Conservation (phyloP, 306 rosid genomes). For the Cicer yamashitae region DNA sequence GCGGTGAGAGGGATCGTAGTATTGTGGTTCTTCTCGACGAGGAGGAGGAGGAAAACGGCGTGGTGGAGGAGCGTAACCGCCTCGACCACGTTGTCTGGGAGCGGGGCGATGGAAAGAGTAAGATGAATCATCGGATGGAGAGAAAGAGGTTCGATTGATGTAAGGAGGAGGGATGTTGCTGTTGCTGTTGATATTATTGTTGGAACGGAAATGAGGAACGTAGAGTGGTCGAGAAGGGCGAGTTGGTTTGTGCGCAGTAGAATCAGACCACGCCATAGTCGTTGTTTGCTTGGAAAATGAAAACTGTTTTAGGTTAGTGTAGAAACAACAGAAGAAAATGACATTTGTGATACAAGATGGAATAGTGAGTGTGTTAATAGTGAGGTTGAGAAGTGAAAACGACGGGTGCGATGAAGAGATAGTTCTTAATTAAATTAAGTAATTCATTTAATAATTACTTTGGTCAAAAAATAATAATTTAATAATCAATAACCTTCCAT, state of each 20-base stretch:
- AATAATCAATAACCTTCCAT: too few relatives aligned
- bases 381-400: not conserved
- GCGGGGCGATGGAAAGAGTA: constrained; percentile 8
- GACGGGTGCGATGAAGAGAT: constrained; percentile 2
- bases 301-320: constrained; percentile 26
- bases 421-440: too few relatives aligned
- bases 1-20: not conserved
- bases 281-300: not conserved
- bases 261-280: constrained; percentile 54
- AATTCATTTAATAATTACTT: too few relatives aligned
- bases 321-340: not conserved
- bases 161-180: not conserved
- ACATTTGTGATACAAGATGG: not conserved
- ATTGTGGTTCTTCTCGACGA: not conserved
- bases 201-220: constrained; percentile 53
- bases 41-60: not conserved
- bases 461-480: too few relatives aligned
- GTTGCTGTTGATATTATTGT: not conserved
- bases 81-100: constrained; percentile 37
- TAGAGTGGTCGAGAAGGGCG: constrained; percentile 41
- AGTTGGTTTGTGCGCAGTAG: constrained; percentile 25
- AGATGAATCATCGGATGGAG: constrained; percentile 19
- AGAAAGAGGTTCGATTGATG: not conserved
- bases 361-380: not conserved
- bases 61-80: not conserved